Conservation (phyloP, 345 rosid species). For the Rhodomyrtus tomentosa region DNA sequence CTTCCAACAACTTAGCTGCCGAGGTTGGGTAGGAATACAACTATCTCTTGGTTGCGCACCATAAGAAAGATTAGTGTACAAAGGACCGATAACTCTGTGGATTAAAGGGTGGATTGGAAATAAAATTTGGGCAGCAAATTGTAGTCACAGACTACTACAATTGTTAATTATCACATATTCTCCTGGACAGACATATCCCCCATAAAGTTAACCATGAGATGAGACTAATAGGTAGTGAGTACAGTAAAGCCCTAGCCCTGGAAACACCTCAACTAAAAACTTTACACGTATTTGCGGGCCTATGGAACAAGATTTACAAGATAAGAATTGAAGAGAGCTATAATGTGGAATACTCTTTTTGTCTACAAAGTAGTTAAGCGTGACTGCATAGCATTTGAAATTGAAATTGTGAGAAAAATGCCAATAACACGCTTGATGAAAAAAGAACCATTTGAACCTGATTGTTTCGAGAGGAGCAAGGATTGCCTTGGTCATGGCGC, state of each 20-base stretch:
- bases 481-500: slow-evolving; percentile 96
- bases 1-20: background rate
- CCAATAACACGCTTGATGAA: background rate
- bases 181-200: background rate
- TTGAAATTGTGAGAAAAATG: background rate
- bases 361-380: background rate
- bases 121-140: background rate
- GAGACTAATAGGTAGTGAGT: background rate
- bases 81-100: background rate
- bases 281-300: background rate
- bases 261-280: background rate
- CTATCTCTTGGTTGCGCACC: background rate
- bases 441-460: slow-evolving; percentile 35
- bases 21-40: background rate
- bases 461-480: slow-evolving; percentile 99
- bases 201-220: background rate
- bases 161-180: background rate
- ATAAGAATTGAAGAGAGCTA: background rate
- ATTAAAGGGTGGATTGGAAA: background rate
- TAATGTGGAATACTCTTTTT: background rate
- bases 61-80: background rate
- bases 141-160: background rate
- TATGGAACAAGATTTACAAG: background rate
- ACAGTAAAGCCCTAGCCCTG: background rate
- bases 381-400: background rate